Evolutionary conservation across 257 asterid genomes (phyloP), one percentile per base, ranked within the genome.

Genomic region (Fraxinus americana): DNA sequence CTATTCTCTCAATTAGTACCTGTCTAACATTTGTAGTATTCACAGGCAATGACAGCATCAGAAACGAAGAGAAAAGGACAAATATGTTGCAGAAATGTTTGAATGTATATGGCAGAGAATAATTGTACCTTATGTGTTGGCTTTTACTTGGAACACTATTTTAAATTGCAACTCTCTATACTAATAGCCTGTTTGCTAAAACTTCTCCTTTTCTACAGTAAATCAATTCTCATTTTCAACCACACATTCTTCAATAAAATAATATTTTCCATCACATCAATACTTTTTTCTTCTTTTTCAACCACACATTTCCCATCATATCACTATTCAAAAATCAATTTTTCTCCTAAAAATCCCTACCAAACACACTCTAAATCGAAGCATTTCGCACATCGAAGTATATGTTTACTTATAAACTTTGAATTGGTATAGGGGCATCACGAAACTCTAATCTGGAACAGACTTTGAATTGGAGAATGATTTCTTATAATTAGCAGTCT

Each of bases 21-120:
- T 76, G 86, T 77, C 83, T 76, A 80, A 78, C 73, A 77, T 72
- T 72, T 79, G 82, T 79, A 82, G 82, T 35, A 72, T 70, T 83
- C 86, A 82, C 81, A 80, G 75, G 78, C 48, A 52, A 21, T 11
- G 39, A 48, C 65, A 74, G 39, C 68, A 77, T 74, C 71, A 52
- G 27, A 82, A 76, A 77, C 77, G 57, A 82, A 43, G 41, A 74
- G 67, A 61, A 63, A 67, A 45, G 32, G 85, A 80, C 87, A 83
- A 80, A 75, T 38, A 27, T 39, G 27, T 34, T 41, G 76, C 77
- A 57, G 82, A 67, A 32, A 25, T 27, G 11, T 34, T 17, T 67
- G 59, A 21, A 38, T 78, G 43, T 23, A 16, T 13, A 77, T 81
- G 77, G 75, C 81, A 80, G 61, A 79, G 77, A 79, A 70, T 66